These are phyloP conservation scores for Chalciporus piperatus DNA, from an alignment of 768 basidiomycete species.

Conservation along the genomic window DNA sequence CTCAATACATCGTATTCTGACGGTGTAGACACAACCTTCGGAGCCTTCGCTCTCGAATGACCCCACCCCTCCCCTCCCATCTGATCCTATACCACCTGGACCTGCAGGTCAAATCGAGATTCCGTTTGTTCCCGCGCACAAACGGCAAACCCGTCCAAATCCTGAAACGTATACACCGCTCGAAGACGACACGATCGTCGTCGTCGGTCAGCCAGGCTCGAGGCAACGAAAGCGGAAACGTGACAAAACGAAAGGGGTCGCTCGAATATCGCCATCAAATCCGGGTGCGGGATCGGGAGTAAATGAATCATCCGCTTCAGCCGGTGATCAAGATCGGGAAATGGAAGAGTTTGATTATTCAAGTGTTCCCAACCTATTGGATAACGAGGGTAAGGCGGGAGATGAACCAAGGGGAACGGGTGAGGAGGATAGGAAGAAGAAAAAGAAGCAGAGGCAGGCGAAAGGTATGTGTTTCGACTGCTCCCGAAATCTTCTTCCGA, in stretches of 20 bases:
- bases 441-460: conserved; percentile 52
- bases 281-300: conserved; percentile 1
- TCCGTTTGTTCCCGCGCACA: conserved; percentile 69
- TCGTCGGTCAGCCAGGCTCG: conserved; percentile 62
- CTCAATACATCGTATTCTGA: conserved; percentile 4
- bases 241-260: conserved; percentile 15
- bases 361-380: conserved; percentile 67
- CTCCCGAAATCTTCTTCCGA: not conserved
- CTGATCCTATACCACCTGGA: conserved; percentile 23
- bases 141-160: conserved; percentile 38
- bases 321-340: conserved; percentile 20
- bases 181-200: conserved; percentile 64
- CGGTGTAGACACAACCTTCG: conserved; percentile 7
- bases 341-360: conserved; percentile 65
- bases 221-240: conserved; percentile 62
- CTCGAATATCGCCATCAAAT: not conserved
- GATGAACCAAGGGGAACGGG: conserved; percentile 12
- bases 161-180: conserved; percentile 16
- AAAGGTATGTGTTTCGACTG: conserved; percentile 30
- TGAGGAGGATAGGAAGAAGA: conserved; percentile 36
- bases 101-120: conserved; percentile 61
- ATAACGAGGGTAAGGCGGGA: conserved; percentile 44
- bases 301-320: conserved; percentile 4
- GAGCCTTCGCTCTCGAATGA: not conserved
- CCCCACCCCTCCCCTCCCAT: not conserved